A percentile compares a stretch with the other conserved stretches of the same genome.
phyloP scores from a whole-genome alignment of 2,329 filamentous ascomycete genomes.

The Colletotrichum sp. region DNA sequence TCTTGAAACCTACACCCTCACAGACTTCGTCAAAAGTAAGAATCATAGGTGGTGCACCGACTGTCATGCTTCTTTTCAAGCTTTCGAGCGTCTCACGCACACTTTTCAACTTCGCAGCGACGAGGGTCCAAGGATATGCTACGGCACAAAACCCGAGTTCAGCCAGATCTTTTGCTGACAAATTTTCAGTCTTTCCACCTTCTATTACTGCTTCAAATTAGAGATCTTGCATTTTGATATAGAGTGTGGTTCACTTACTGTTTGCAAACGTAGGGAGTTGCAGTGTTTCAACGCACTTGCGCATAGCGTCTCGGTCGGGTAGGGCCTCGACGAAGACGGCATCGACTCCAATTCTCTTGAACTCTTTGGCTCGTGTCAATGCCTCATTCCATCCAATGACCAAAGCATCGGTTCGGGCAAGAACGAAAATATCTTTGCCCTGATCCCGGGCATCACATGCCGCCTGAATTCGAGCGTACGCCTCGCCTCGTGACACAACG shows the following conservation, averaged over 20 bases:
- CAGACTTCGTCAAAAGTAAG: conserved; percentile 48
- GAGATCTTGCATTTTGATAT: not conserved
- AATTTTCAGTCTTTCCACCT: conserved; percentile 38
- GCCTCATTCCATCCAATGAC: conserved; percentile 50
- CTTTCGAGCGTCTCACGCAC: conserved; percentile 39
- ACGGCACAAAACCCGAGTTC: conserved; percentile 44
- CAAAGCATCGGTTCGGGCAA: conserved; percentile 48
- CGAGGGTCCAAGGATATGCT: conserved; percentile 48
- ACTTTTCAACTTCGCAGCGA: conserved; percentile 46
- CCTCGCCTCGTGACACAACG: conserved; percentile 48
- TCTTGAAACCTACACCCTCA: conserved; percentile 48
- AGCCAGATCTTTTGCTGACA: conserved; percentile 35
- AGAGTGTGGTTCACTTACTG: not conserved
- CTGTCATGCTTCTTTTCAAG: conserved; percentile 44
- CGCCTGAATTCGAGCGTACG: conserved; percentile 49
- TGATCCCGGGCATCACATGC: conserved; percentile 49
- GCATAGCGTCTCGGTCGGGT: conserved; percentile 47
- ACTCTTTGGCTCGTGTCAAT: conserved; percentile 42
- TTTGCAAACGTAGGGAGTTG: conserved; percentile 46
- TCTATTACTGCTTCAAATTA: conserved; percentile 26
- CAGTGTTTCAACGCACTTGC: conserved; percentile 38
- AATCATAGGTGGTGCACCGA: conserved; percentile 45
- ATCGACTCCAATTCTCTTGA: conserved; percentile 47
- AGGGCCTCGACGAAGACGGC: conserved; percentile 46
- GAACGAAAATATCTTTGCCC: conserved; percentile 48